These are phyloP conservation scores for Fusarium continuum DNA, from an alignment of 2,329 filamentous ascomycete species.

Conservation along the genomic window DNA sequence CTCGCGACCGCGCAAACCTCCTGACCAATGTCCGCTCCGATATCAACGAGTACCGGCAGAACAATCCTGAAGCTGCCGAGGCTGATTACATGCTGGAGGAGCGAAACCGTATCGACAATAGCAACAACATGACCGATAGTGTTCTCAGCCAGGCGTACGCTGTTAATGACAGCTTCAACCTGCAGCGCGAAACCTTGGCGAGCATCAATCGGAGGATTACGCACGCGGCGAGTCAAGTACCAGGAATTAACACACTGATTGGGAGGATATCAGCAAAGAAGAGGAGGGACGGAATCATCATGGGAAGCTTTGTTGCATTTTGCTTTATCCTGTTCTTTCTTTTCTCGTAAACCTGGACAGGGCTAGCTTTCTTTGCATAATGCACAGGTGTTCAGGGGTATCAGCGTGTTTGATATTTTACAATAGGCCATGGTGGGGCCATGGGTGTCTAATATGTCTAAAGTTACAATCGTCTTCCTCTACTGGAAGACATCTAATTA, in stretches of 20 bases:
- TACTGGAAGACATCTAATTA: constrained; percentile 34
- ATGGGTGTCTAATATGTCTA: constrained; percentile 39
- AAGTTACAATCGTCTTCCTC: constrained; percentile 37
- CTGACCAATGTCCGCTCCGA: constrained; percentile 90
- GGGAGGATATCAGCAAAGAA: constrained; percentile 93
- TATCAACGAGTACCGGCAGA: constrained; percentile 86
- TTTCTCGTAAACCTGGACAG: constrained; percentile 63
- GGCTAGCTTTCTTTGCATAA: constrained; percentile 25
- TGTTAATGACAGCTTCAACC: constrained; percentile 87
- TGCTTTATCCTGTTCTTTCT: constrained; percentile 88
- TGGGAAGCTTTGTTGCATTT: constrained; percentile 89
- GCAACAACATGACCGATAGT: constrained; percentile 86
- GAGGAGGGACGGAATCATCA: constrained; percentile 91
- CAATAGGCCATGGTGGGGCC: constrained; percentile 40
- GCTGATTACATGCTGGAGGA: constrained; percentile 98
- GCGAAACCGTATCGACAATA: constrained; percentile 84
- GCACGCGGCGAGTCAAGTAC: constrained; percentile 87
- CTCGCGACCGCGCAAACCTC: constrained; percentile 88
- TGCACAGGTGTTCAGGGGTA: constrained; percentile 51
- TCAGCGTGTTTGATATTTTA: constrained; percentile 50
- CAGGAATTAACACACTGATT: constrained; percentile 92
- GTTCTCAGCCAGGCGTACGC: constrained; percentile 96
- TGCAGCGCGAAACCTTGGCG: constrained; percentile 87
- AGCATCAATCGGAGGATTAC: constrained; percentile 93
- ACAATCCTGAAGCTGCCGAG: constrained; percentile 83